Percentiles rank a stretch among this genome's conserved stretches.
Conservation (phyloP, 2,329 filamentous ascomycete species). For the Microcera coccophila region DNA sequence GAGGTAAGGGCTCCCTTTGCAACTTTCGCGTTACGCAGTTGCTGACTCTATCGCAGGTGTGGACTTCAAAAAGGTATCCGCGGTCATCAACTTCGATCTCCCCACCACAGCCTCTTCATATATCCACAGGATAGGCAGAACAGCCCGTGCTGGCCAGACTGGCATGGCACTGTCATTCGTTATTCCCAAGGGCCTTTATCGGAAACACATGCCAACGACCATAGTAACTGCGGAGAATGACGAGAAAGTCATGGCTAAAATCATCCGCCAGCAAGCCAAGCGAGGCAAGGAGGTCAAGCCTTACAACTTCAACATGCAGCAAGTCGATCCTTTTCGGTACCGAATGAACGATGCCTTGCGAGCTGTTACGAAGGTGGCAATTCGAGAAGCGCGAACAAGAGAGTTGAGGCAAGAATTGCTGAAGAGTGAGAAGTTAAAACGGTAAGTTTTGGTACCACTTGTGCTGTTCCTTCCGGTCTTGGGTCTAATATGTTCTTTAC, state of each 20-base stretch:
- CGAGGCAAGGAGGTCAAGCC: conserved; percentile 78
- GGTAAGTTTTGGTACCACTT: too few relatives aligned
- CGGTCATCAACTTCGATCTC: conserved; percentile 95
- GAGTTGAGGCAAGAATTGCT: conserved; percentile 87
- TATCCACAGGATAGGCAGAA: conserved; percentile 93
- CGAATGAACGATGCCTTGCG: conserved; percentile 89
- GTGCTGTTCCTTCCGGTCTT: neutral
- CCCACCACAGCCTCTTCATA: conserved; percentile 86
- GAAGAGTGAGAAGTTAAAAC: conserved; percentile 89
- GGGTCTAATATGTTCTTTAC: neutral
- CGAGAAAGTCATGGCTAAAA: conserved; percentile 77
- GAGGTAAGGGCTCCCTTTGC: conserved; percentile 49
- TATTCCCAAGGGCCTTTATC: conserved; percentile 73
- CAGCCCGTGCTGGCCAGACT: conserved; percentile 82
- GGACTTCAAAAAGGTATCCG: conserved; percentile 92
- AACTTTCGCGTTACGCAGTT: neutral
- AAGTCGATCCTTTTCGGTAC: conserved; percentile 91
- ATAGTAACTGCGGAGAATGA: conserved; percentile 74
- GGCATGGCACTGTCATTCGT: conserved; percentile 97
- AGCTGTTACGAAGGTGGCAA: conserved; percentile 81
- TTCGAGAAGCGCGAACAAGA: conserved; percentile 83
- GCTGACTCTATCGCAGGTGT: conserved; percentile 47
- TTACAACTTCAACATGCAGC: conserved; percentile 91
- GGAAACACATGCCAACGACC: conserved; percentile 85
- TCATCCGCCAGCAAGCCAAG: conserved; percentile 73